Percentiles rank a stretch among this genome's conserved stretches.
Conservation (phyloP, 2,329 filamentous ascomycete genomes). For the Ceratocystis diversiconidia region DNA sequence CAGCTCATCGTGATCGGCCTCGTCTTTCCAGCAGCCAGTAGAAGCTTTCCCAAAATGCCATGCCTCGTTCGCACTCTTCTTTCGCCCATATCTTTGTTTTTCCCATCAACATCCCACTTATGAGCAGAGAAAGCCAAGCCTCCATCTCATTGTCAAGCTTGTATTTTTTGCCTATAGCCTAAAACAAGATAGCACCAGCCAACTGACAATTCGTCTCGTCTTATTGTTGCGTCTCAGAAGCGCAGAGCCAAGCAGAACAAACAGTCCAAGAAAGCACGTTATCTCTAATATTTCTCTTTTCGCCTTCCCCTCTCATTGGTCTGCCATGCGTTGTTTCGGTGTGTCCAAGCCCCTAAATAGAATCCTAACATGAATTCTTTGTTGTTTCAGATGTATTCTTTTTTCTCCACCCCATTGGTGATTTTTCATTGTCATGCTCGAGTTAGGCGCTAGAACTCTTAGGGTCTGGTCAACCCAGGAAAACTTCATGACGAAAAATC, state of each 20-base stretch:
- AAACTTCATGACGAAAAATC: neutral
- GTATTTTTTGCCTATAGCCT: neutral
- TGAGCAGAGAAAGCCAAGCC: neutral
- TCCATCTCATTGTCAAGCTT: neutral
- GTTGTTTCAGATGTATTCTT: neutral
- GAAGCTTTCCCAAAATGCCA: neutral
- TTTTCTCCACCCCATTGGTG: neutral
- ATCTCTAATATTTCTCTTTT: neutral
- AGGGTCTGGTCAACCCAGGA: neutral
- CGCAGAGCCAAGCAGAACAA: neutral
- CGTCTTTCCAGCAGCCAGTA: too few relatives aligned
- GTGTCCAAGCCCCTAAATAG: neutral
- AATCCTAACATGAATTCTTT: neutral
- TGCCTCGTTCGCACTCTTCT: neutral
- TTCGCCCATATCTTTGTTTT: neutral
- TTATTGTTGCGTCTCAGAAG: neutral
- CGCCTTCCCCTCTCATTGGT: neutral
- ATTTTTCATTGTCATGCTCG: neutral
- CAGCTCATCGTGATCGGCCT: too few relatives aligned
- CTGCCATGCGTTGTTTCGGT: neutral
- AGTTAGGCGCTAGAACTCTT: neutral
- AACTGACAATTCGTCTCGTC: slow-evolving; percentile 1
- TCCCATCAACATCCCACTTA: neutral
- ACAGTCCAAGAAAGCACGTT: neutral
- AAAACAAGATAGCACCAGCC: neutral